Conservation (phyloP, 2,329 filamentous ascomycete species). For the Hypoxylon rubiginosum region DNA sequence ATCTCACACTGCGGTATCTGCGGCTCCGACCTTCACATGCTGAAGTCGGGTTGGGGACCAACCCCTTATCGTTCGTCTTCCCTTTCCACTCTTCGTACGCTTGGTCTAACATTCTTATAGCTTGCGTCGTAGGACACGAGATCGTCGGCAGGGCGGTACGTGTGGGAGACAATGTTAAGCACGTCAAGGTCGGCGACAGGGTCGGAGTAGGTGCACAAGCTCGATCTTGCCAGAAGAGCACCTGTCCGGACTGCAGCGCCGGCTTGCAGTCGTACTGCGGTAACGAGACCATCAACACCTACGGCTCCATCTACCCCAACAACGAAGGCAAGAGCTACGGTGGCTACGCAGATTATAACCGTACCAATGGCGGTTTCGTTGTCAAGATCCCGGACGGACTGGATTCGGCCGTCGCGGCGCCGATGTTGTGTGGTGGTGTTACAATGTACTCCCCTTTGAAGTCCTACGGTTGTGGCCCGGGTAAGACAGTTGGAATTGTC, state of each 20-base stretch:
- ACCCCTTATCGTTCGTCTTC: conserved; percentile 56
- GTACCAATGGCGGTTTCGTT: conserved; percentile 60
- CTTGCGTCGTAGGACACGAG: conserved; percentile 73
- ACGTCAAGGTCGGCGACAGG: conserved; percentile 55
- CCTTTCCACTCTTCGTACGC: conserved; percentile 8
- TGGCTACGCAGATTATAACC: conserved; percentile 59
- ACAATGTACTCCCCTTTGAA: conserved; percentile 75
- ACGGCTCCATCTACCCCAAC: conserved; percentile 64
- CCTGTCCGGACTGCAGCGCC: conserved; percentile 58
- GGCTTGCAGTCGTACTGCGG: conserved; percentile 60
- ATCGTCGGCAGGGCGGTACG: conserved; percentile 72
- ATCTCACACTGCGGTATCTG: conserved; percentile 77
- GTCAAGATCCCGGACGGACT: conserved; percentile 61
- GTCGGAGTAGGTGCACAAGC: conserved; percentile 69
- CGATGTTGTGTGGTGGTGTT: conserved; percentile 79
- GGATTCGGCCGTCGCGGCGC: conserved; percentile 61
- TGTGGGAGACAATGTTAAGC: conserved; percentile 70
- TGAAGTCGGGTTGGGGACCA: conserved; percentile 66
- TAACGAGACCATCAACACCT: conserved; percentile 62
- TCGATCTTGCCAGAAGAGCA: conserved; percentile 63
- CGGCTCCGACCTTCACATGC: conserved; percentile 71
- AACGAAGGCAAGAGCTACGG: conserved; percentile 71
- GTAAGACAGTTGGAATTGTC: conserved; percentile 76
- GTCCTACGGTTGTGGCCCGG: conserved; percentile 74
- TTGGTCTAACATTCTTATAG: conserved; percentile 45